These are phyloP conservation scores for Metrosideros polymorpha DNA, from an alignment of 441 rosid genomes.

Conservation along the genomic window DNA sequence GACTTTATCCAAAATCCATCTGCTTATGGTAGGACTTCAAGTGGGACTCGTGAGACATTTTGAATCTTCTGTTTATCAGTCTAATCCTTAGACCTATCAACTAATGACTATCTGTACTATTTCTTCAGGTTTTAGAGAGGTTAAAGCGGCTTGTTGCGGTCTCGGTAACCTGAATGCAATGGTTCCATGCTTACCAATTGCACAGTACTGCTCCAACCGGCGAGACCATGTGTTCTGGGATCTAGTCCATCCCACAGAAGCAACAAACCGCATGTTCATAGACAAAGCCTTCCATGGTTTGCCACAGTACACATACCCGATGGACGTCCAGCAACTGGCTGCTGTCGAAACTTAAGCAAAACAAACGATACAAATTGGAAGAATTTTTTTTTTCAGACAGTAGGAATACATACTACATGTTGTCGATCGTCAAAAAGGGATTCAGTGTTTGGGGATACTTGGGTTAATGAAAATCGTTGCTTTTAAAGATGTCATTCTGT, in stretches of 20 bases:
- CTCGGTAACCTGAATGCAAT: conserved; percentile 50
- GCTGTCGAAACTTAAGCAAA: not conserved
- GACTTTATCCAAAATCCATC: conserved; percentile 38
- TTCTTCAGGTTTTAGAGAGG: conserved; percentile 46
- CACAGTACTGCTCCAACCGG: conserved; percentile 51
- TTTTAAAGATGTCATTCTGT: not conserved
- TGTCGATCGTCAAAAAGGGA: not conserved
- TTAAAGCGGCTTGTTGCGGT: conserved; percentile 79
- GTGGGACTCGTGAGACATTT: not conserved
- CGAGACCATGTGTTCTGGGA: conserved; percentile 78
- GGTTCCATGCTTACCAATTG: conserved; percentile 41
- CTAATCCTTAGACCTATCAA: not conserved
- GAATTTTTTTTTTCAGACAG: not conserved
- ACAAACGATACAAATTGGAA: not conserved
- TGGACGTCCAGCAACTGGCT: conserved; percentile 28
- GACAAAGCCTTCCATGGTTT: conserved; percentile 32
- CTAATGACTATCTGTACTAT: not conserved
- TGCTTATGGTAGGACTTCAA: conserved; percentile 28
- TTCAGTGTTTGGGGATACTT: not conserved
- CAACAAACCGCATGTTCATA: conserved; percentile 16
- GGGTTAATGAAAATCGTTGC: not conserved
- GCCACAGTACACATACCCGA: conserved; percentile 16
- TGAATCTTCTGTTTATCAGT: not conserved
- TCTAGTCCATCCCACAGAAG: conserved; percentile 47
- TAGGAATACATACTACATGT: not conserved